Evolutionary conservation across 495 filamentous ascomycete species (phyloP), one percentile per base, ranked within the genome.

Genomic region (Platismatia glauca): DNA sequence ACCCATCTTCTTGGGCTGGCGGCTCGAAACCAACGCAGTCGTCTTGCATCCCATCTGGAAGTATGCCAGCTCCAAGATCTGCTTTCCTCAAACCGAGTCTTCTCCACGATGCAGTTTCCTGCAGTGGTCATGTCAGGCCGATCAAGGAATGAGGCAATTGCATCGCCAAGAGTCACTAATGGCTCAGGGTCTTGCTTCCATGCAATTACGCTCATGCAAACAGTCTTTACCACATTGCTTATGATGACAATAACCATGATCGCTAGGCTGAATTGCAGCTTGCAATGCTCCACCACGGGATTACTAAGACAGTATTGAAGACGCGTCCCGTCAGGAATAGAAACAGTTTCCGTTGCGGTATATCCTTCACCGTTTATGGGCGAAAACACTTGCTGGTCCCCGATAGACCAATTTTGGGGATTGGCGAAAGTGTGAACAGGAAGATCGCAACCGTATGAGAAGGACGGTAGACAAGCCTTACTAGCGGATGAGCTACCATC

Each of bases 81-180:
- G n/a, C n/a, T n/a, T n/a, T n/a, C n/a, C n/a, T n/a, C n/a, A n/a
- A n/a, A n/a, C n/a, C n/a, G n/a, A n/a, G n/a, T n/a, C n/a, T n/a
- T n/a, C n/a, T n/a, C n/a, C n/a, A n/a, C n/a, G n/a, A n/a, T n/a
- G n/a, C n/a, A n/a, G n/a, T n/a, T n/a, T 31, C 53, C 7, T 77
- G 5, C 12, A 0, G 37, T 81, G 3, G 66, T 69, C 5, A 35
- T 43, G 58, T 82, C 80, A 1, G 76, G 76, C 0, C 46, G 64
- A 1, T 71, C 64, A 9, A 86, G 66, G 61, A 82, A 83, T 1
- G 74, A 77, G 7, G 69, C 65, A 13, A 84, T 67, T 11, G 79
- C 78, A 69, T 86, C 81, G 9, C 83, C 83, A 1, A 82, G 50
- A 0, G 77, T 83, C 1, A 81, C 68, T 2, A 85, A 66, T 0